Base-by-base conservation (phyloP, 2,329 filamentous ascomycete genomes). In the Paecilomyces dactylethromorphus region DNA sequence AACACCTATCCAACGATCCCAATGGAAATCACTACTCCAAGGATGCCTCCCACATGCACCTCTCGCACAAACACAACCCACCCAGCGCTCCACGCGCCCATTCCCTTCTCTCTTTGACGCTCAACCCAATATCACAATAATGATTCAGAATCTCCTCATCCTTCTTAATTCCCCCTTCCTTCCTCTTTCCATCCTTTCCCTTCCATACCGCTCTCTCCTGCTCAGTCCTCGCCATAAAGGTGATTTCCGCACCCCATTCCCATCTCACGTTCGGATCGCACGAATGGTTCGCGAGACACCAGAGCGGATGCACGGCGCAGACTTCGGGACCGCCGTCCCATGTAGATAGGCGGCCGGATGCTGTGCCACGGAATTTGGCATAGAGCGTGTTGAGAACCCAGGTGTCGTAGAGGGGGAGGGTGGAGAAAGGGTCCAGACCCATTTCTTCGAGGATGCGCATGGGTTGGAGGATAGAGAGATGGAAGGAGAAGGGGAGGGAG, bases 281-380 rank as follows among this genome's bases (percentile, higher is more conserved):
- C 72, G 92, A 91, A 72, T 99, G 94, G 69, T 99, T 99, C 29
- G 93, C 92, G 31, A 97, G 81, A 75, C 92, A 97, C 92, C 94
- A 99, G 66, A 96, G 86, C 1, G 93, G 92, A 76, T 97, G 92
- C 29, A 97, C 92, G 29, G 93, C 93, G 29, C 91, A 91, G 3
- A 96, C 89, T 68, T 97, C 94, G 0, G 94, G 93, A 10, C 90
- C 85, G 2, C 92, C 90, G 62, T 93, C 90, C 65, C 84, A 84
- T 0, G 82, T 82, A 62, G 85, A 91, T 65, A 94, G 87, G 45
- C 90, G 84, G 3, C 92, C 93, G 1, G 91, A 96, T 0, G 94
- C 94, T 0, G 92, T 96, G 56, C 91, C 94, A 24, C 94, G 85
- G 73, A 97, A 96, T 72, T 97, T 97, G 64, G 90, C 86, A 72